Base-by-base conservation (phyloP, 2,329 filamentous ascomycete genomes). In the Harringtonia lauricola region DNA sequence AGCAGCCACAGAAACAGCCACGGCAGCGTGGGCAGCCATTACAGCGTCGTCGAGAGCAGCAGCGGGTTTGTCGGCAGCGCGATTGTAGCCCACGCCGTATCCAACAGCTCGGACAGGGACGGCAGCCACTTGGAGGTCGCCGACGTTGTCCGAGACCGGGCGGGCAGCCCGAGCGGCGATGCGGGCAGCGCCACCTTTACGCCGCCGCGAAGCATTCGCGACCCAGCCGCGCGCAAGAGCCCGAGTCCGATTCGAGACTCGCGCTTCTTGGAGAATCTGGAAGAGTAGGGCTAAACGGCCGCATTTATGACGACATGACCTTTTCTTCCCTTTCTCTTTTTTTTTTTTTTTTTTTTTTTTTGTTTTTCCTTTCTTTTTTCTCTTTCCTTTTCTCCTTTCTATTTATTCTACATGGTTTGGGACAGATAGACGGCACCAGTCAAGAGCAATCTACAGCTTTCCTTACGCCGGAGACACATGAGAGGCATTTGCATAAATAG, bases 201-300 rank as follows among this genome's bases (percentile, higher is more conserved):
- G 36, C 51, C 50, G 41, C 53, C 55, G 38, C 42, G 38, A 18
- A 40, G 45, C 14, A 46, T 52, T 18, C 47, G 42, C 30, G 59
- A 61, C 31, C 53, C 52, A 24, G 51, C 53, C 3, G n/a, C 35
- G 29, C 45, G 47, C 47, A 52, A 47, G 51, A 59, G 58, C 36
- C 57, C 56, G 31, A 71, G 66, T 55, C 70, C 69, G 17, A 61
- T 59, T 8, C 59, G 70, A 47, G 66, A 65, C 48, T 70, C 70
- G 26, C 68, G 61, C 52, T 76, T 76, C 54, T 59, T 63, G 21
- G 72, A 76, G 61, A 65, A 68, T 39, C 59, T 75, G 38, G 57
- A 61, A 41, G 53, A 49, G 21, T 30, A 10, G 22, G 26, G 15
- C 3, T 24, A 24, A 21, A n/a, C n/a, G n/a, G n/a, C n/a, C n/a